Conservation (phyloP, 129 eudicot species). For the Saposhnikovia divaricata region DNA sequence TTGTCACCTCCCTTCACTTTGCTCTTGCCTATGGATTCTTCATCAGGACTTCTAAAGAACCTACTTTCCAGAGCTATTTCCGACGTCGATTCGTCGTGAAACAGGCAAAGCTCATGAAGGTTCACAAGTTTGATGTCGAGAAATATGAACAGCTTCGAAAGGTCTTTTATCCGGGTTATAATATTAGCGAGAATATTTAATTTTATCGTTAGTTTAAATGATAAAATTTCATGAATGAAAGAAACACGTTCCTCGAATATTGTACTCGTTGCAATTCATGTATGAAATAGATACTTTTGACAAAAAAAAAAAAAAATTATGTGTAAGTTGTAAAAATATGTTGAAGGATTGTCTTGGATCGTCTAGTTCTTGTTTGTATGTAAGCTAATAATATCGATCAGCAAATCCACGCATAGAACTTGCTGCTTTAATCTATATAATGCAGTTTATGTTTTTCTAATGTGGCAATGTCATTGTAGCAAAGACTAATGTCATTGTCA, state of each 20-base stretch:
- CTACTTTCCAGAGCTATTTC: slow-evolving; percentile 59
- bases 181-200: not conserved
- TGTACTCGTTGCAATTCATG: no score
- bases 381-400: not conserved
- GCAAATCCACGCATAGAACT: not conserved
- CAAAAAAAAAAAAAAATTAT: no score
- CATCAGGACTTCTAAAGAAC: slow-evolving; percentile 72
- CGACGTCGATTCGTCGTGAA: slow-evolving; percentile 65
- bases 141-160: slow-evolving; percentile 45
- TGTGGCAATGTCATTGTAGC: no score
- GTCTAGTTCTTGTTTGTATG: not conserved
- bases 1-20: slow-evolving; percentile 66
- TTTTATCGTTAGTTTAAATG: not conserved
- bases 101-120: slow-evolving; percentile 59
- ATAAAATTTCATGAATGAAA: no score
- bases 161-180: slow-evolving; percentile 32
- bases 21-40: slow-evolving; percentile 66
- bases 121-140: slow-evolving; percentile 40
- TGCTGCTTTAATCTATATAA: not conserved
- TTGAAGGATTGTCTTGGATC: not conserved
- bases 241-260: no score
- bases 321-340: not conserved
- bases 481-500: no score
- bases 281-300: no score
- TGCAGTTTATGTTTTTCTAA: not conserved